A percentile compares a stretch with the other conserved stretches of the same genome.
Conservation (phyloP, 1,139 yeast species). For the Candida tropicalis region DNA sequence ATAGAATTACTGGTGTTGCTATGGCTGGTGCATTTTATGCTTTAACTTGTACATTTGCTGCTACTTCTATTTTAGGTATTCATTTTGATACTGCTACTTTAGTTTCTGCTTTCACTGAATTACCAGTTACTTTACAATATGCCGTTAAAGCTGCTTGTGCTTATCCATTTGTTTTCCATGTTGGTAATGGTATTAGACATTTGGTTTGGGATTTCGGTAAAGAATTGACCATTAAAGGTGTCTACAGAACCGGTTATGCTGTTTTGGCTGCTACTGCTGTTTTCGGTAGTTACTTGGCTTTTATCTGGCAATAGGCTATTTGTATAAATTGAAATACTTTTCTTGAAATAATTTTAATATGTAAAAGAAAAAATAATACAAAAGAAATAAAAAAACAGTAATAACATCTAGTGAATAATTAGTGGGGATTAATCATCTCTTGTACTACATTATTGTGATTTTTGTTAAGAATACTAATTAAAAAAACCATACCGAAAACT, state of each 20-base stretch:
- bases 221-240: constrained; percentile 81
- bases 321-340: no score
- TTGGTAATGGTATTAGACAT: constrained; percentile 88
- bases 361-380: no score
- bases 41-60: constrained; percentile 74
- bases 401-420: not conserved
- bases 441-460: no score
- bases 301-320: constrained; percentile 29
- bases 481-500: no score
- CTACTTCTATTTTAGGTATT: constrained; percentile 62
- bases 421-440: no score
- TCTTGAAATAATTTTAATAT: no score
- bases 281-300: constrained; percentile 60
- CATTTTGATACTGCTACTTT: constrained; percentile 66
- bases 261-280: constrained; percentile 75
- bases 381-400: constrained; percentile 3
- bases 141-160: constrained; percentile 71
- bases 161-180: constrained; percentile 85
- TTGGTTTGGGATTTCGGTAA: constrained; percentile 87
- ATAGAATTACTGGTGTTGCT: constrained; percentile 86
- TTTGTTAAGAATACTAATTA: no score
- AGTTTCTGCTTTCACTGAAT: constrained; percentile 53
- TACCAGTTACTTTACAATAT: constrained; percentile 66
- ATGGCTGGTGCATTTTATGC: constrained; percentile 81
- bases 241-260: constrained; percentile 86